Evolutionary conservation across 345 rosid species (phyloP).

Genomic region (Moricandia arvensis): DNA sequence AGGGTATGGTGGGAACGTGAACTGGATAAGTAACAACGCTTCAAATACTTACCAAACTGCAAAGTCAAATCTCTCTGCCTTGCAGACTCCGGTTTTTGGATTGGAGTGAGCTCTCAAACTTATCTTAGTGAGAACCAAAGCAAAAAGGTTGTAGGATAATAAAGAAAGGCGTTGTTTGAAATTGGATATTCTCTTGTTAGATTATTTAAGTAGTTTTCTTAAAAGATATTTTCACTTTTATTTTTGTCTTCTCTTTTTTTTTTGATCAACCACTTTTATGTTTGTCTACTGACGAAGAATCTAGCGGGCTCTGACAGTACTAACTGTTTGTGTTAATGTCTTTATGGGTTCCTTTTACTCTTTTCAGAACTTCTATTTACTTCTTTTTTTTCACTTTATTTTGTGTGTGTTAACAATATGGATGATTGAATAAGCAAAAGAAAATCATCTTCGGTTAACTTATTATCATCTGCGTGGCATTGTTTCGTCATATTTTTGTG

Average conservation of each 20-base stretch:
- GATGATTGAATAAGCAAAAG: slow-evolving; percentile 12
- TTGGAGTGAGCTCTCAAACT: slow-evolving; percentile 58
- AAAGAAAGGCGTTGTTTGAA: background rate
- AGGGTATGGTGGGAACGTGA: slow-evolving; percentile 45
- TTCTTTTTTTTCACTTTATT: background rate
- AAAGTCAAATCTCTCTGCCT: slow-evolving; percentile 61
- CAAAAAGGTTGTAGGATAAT: background rate
- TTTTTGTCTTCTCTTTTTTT: background rate
- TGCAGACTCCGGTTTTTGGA: slow-evolving; percentile 88
- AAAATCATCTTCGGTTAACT: background rate
- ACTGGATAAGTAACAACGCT: slow-evolving; percentile 44
- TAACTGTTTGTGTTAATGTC: slow-evolving; percentile 24
- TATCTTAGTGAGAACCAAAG: background rate
- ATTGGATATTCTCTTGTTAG: slow-evolving; percentile 16
- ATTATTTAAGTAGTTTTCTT: slow-evolving; percentile 8
- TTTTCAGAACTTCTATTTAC: slow-evolving; percentile 13
- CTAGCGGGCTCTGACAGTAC: slow-evolving; percentile 32
- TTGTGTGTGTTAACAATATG: background rate
- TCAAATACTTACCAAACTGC: slow-evolving; percentile 55
- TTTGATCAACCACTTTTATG: slow-evolving; percentile 14
- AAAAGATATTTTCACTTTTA: background rate
- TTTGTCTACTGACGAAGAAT: slow-evolving; percentile 29
- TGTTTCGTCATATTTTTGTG: background rate
- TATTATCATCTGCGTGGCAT: background rate
- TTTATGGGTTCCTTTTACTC: slow-evolving; percentile 24